Base-by-base conservation (phyloP, 805 yeast genomes). In the Myxozyma vanderwaltii region DNA sequence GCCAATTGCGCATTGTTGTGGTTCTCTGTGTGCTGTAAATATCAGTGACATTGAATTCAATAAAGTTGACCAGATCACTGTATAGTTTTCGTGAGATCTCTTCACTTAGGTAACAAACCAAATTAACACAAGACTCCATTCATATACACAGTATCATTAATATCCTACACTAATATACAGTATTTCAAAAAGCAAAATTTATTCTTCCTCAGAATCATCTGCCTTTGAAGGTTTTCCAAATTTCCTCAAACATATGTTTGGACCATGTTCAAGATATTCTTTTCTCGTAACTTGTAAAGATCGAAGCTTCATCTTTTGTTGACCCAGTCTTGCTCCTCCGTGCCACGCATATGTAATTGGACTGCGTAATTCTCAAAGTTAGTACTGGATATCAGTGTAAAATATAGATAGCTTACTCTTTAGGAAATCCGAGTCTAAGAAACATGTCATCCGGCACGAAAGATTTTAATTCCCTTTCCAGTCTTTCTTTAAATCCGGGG, bases 251-350 rank as follows among this genome's bases (percentile, higher is more conserved):
- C 63, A 60, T 6, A 56, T 45, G 33, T 52, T 60, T 4, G 29
- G 23, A 4, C 99, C 99, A 69, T 89, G 86, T 72, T 94, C 99
- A 64, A 82, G 79, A 68, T 91, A 94, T 51, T 94, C 98, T 57
- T 84, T 82, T 60, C 85, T 82, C 0, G 95, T 80, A 5, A 94
- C 84, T 55, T 84, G 78, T 17, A 86, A 81, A 39, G 81, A 77
- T 19, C 76, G 74, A 56, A 79, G 76, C 39, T 70, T 53, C 2
- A 70, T 76, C 6, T 55, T 53, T 50, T 71, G 72, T 8, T 68
- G 57, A 21, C 79, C 80, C 52, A 86, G 77, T 4, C 66, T 60
- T 13, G 76, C 69, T 52, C 86, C 89, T 8, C 87, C 81, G 44
- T 76, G 71, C 87, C 89, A 86, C 0, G 85, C 82, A 59, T 77